Conservation (phyloP, 805 yeast genomes). For the Starmera pachycereana region DNA sequence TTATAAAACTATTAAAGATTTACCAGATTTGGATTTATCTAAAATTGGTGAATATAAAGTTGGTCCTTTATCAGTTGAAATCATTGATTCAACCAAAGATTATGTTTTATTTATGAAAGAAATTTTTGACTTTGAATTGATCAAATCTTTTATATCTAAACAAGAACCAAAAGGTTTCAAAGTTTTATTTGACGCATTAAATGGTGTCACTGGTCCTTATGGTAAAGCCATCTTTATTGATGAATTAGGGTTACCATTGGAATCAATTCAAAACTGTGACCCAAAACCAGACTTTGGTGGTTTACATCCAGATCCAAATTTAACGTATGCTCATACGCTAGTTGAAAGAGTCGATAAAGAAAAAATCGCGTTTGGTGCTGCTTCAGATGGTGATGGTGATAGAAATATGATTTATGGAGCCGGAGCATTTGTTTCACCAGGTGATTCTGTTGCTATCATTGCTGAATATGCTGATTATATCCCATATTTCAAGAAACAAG, state of each 20-base stretch:
- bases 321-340: constrained; percentile 83
- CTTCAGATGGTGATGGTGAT: constrained; percentile 99
- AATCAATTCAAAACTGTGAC: constrained; percentile 64
- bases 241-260: constrained; percentile 66
- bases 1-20: constrained; percentile 48
- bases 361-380: constrained; percentile 89
- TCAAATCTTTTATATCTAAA: constrained; percentile 53
- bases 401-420: constrained; percentile 98
- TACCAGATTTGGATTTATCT: constrained; percentile 57
- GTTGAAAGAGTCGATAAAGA: constrained; percentile 80
- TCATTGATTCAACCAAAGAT: constrained; percentile 72
- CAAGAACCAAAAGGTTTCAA: constrained; percentile 47
- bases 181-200: constrained; percentile 79
- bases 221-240: constrained; percentile 77
- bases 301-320: constrained; percentile 94
- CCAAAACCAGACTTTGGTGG: constrained; percentile 96
- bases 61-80: constrained; percentile 63
- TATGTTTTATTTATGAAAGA: constrained; percentile 71
- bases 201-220: constrained; percentile 97
- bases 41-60: constrained; percentile 40
- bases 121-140: constrained; percentile 81
- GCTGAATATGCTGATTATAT: constrained; percentile 86
- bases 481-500: constrained; percentile 83
- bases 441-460: constrained; percentile 95
- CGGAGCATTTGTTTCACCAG: constrained; percentile 91